Conservation (phyloP, 2,329 filamentous ascomycete species). For the Sclerotiophoma versabilis region DNA sequence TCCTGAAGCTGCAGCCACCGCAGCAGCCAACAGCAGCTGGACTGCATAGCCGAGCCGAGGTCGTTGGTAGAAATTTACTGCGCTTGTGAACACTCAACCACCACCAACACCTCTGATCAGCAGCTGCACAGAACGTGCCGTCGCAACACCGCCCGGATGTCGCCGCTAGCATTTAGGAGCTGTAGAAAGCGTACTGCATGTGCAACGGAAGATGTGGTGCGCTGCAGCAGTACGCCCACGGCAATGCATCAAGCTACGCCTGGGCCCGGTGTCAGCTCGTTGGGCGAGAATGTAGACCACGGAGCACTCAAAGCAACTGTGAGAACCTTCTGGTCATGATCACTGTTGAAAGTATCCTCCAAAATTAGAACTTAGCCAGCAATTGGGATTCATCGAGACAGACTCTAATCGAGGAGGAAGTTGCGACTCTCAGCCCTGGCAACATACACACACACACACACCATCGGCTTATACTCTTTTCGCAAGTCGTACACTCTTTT, state of each 20-base stretch:
- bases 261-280: too few relatives aligned
- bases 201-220: not conserved
- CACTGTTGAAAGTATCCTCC: conserved; percentile 43
- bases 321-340: conserved; percentile 36
- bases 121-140: not conserved
- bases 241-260: too few relatives aligned
- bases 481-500: not conserved
- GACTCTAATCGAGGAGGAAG: conserved; percentile 30
- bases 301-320: conserved; percentile 43
- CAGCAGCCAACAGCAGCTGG: too few relatives aligned
- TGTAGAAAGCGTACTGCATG: not conserved
- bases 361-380: conserved; percentile 22
- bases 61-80: conserved; percentile 14
- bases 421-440: conserved; percentile 23
- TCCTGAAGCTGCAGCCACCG: too few relatives aligned
- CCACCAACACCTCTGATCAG: not conserved
- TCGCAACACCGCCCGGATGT: not conserved
- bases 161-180: not conserved
- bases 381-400: conserved; percentile 21
- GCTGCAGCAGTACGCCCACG: not conserved
- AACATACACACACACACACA: conserved; percentile 17
- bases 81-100: conserved; percentile 24
- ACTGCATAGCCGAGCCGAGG: conserved; percentile 25
- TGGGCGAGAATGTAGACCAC: conserved; percentile 7
- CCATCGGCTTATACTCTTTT: not conserved